A percentile compares a stretch with the other conserved stretches of the same genome.
These are phyloP conservation scores for Neurospora sp. DNA, from an alignment of 495 filamentous ascomycete genomes.

Conservation along the genomic window DNA sequence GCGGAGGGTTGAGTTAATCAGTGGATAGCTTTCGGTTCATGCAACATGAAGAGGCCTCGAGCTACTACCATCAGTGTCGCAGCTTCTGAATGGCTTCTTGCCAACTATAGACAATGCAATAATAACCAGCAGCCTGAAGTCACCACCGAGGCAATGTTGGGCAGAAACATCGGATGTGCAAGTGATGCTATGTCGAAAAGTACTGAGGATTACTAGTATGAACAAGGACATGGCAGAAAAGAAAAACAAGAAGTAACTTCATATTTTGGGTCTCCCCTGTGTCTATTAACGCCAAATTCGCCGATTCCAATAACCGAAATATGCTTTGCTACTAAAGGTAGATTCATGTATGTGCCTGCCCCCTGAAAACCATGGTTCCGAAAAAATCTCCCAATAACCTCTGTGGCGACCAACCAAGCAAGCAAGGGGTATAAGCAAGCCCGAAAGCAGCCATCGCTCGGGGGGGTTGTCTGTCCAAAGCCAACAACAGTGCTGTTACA, in stretches of 20 bases:
- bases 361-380: background rate
- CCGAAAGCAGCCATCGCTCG: background rate
- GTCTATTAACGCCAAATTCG: conserved; percentile 19
- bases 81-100: too few relatives aligned
- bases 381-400: background rate
- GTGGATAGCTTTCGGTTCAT: too few relatives aligned
- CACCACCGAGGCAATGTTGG: too few relatives aligned
- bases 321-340: conserved; percentile 3
- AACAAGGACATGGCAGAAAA: background rate
- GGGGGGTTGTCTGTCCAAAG: background rate
- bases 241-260: background rate
- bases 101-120: too few relatives aligned
- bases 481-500: background rate
- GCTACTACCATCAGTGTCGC: too few relatives aligned
- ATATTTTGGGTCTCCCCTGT: conserved; percentile 7
- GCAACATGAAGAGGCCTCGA: too few relatives aligned
- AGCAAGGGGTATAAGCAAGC: background rate
- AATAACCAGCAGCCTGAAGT: too few relatives aligned
- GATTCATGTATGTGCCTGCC: background rate
- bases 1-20: too few relatives aligned
- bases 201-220: background rate
- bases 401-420: background rate
- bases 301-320: conserved; percentile 10
- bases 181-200: background rate
- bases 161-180: too few relatives aligned